Evolutionary conservation across 345 rosid genomes (phyloP), one percentile per base, ranked within the genome.

Genomic region (Salix brachista): DNA sequence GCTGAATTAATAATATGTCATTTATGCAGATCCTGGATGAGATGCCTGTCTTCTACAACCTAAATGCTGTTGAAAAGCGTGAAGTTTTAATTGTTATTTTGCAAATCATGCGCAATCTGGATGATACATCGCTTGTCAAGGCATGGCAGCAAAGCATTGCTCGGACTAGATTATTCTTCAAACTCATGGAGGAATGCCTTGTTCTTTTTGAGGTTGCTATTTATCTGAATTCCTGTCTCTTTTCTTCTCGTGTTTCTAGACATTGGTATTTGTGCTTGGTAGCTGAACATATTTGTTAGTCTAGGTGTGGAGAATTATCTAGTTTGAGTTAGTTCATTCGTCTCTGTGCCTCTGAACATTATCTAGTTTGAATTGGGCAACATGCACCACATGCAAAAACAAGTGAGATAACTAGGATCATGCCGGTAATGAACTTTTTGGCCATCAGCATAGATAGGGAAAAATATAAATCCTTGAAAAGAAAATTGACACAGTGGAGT

Each of bases 141-240:
- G 97, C 95, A 12, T 96, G 99, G 99, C 98, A 93, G 90, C 98
- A 93, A 87, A 96, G 97, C 89, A 88, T 93, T 56, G 99, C 97
- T 78, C 96, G 99, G 56, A 96, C 98, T 48, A 88, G 98, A 89
- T 84, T 93, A 72, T 96, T 92, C 86, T 96, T 96, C 88, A 96
- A 96, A 81, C 98, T 96, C 73, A 80, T 92, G 97, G 99, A 96
- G 86, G 99, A 96, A 89, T 89, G 95, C 85, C 91, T 92, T 71
- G 84, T 87, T 77, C 98, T 92, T 71, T 96, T 96, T 83, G 99
- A 96, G 99, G 99, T 96, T 80, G 70, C 76, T 77, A 50, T 60
- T 67, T 44, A 52, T 74, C 73, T 60, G 80, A 70, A 41, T 60
- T 65, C 70, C 39, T 56, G 50, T 80, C 72, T 80, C 71, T 70